Percentiles rank a stretch among this genome's conserved stretches.
These are phyloP conservation scores for Pelargonium fulgidum DNA, from an alignment of 441 rosid species.

Conservation along the genomic window DNA sequence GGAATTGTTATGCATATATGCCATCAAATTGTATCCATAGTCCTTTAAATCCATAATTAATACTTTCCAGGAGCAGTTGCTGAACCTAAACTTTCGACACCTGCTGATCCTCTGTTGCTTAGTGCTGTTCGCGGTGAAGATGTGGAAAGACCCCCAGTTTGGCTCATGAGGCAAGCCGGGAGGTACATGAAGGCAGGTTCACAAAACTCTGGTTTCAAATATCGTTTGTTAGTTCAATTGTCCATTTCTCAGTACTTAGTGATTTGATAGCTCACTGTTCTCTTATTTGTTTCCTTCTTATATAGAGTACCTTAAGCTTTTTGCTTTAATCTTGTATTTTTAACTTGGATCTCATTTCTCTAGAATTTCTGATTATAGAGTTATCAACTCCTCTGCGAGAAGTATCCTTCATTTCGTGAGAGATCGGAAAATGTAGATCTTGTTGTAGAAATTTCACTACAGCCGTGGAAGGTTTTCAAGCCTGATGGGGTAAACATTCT, in stretches of 20 bases:
- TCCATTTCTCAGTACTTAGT: not conserved
- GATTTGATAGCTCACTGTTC: too few relatives aligned
- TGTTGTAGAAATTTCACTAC: conserved; percentile 80
- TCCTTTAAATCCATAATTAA: not conserved
- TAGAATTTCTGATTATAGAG: conserved; percentile 40
- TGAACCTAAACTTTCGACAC: conserved; percentile 49
- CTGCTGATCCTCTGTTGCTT: conserved; percentile 70
- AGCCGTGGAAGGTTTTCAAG: conserved; percentile 93
- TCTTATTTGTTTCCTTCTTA: too few relatives aligned
- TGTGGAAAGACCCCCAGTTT: conserved; percentile 96
- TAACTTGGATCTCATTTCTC: conserved; percentile 16
- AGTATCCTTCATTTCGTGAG: conserved; percentile 81
- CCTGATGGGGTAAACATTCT: conserved; percentile 73
- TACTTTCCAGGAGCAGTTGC: conserved; percentile 42
- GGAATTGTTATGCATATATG: not conserved
- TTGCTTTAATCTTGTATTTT: conserved; percentile 7
- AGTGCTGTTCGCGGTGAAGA: conserved; percentile 82
- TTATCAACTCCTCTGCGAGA: conserved; percentile 78
- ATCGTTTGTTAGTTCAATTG: not conserved
- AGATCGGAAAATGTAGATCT: conserved; percentile 94
- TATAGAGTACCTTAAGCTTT: not conserved
- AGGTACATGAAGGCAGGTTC: conserved; percentile 98
- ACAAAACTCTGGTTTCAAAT: conserved; percentile 19
- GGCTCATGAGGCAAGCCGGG: conserved; percentile 99
- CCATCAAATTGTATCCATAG: not conserved